phyloP scores from a whole-genome alignment of 2,329 filamentous ascomycete genomes.

The Botryotinia calthae region DNA sequence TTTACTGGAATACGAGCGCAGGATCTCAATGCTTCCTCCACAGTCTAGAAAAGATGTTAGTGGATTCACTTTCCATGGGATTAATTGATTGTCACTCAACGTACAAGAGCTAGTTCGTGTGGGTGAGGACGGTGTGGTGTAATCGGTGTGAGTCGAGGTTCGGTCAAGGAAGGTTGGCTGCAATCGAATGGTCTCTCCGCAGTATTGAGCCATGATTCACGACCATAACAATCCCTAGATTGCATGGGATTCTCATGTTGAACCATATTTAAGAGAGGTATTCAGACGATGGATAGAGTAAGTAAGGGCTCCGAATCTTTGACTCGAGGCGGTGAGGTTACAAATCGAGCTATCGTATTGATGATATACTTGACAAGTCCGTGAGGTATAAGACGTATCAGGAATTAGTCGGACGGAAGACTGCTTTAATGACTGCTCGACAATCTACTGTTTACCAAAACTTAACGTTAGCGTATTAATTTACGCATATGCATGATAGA shows the following conservation, averaged over 20 bases:
- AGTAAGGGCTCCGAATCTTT: conserved; percentile 17
- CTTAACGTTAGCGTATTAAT: neutral
- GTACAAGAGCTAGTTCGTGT: conserved; percentile 13
- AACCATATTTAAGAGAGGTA: conserved; percentile 33
- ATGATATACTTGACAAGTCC: conserved; percentile 25
- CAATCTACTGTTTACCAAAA: neutral
- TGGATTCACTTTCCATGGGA: neutral
- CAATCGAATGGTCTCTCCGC: conserved; percentile 30
- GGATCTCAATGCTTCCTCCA: conserved; percentile 32
- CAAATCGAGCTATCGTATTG: conserved; percentile 40
- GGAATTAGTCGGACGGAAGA: conserved; percentile 20
- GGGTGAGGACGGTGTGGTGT: conserved; percentile 20
- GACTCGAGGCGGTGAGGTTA: conserved; percentile 28
- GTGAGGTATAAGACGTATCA: conserved; percentile 22
- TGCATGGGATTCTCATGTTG: conserved; percentile 24
- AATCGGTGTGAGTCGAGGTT: conserved; percentile 22
- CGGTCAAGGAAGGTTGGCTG: conserved; percentile 22
- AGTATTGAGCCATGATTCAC: conserved; percentile 26
- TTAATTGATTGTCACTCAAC: neutral
- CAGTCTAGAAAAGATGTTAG: conserved; percentile 23
- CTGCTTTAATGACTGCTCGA: conserved; percentile 10
- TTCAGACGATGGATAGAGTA: neutral
- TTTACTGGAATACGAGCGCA: conserved; percentile 30
- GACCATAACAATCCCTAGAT: conserved; percentile 26
- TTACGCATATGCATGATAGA: neutral